Conservation (phyloP, 2,329 filamentous ascomycete species). For the Zalaria obscura region DNA sequence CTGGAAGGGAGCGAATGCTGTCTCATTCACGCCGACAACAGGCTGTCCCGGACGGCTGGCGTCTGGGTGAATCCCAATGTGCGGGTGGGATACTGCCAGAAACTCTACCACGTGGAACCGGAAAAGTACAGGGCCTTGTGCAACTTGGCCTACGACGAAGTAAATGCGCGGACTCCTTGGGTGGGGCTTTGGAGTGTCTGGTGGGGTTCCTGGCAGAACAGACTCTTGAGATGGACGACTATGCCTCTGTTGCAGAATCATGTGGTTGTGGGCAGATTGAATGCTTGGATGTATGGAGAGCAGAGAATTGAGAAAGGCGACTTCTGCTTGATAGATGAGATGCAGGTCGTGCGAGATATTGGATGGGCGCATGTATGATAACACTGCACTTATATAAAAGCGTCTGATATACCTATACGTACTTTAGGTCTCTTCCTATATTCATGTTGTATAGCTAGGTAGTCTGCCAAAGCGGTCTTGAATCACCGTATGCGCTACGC, state of each 20-base stretch:
- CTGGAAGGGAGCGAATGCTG: slow-evolving; percentile 71
- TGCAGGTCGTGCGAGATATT: slow-evolving; percentile 13
- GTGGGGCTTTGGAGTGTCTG: slow-evolving; percentile 35
- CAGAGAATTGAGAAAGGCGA: slow-evolving; percentile 18
- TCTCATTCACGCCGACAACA: slow-evolving; percentile 60
- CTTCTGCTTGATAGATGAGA: slow-evolving; percentile 15
- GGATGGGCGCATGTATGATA: slow-evolving; percentile 16
- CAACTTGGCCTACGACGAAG: slow-evolving; percentile 5
- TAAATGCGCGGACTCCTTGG: slow-evolving; percentile 24
- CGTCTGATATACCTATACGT: no score
- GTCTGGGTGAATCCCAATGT: slow-evolving; percentile 58
- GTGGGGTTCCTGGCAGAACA: slow-evolving; percentile 44
- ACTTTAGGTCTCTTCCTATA: no score
- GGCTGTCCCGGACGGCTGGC: slow-evolving; percentile 35
- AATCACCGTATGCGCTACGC: no score
- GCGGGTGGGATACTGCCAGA: slow-evolving; percentile 47
- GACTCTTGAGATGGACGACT: slow-evolving; percentile 33
- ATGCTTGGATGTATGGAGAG: slow-evolving; percentile 6
- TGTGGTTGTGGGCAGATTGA: slow-evolving; percentile 10
- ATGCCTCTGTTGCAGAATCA: slow-evolving; percentile 16
- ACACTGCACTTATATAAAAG: no score
- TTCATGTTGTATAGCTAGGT: no score
- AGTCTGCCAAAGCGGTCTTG: no score
- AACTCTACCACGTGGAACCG: slow-evolving; percentile 25
- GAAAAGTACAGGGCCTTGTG: slow-evolving; percentile 23